A percentile compares a stretch with the other conserved stretches of the same genome.
Conservation (phyloP, 768 basidiomycete species). For the Panaeolus cyanescens region DNA sequence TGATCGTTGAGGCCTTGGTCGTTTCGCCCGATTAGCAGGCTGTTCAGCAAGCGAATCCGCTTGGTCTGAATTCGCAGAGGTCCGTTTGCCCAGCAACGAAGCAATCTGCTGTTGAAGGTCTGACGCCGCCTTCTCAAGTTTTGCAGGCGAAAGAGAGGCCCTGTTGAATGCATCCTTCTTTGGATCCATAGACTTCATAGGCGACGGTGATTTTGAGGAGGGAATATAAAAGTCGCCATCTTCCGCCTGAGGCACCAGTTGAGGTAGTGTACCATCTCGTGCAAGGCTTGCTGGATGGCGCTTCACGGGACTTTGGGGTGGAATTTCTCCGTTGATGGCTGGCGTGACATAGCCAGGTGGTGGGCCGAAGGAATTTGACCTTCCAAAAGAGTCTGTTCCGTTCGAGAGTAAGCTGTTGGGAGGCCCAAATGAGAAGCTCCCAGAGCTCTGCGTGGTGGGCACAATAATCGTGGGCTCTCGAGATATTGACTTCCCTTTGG, state of each 20-base stretch:
- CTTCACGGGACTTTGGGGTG: neutral
- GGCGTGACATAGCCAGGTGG: neutral
- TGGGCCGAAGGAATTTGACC: neutral
- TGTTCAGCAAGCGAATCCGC: conserved; percentile 8
- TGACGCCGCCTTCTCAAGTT: conserved; percentile 49
- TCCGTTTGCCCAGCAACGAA: conserved; percentile 69
- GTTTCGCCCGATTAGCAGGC: conserved; percentile 24
- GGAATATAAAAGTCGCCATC: conserved; percentile 37
- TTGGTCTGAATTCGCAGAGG: conserved; percentile 42
- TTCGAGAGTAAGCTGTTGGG: neutral
- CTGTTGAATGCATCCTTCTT: conserved; percentile 14
- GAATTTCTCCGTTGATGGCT: neutral
- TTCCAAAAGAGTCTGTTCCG: neutral
- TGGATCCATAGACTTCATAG: conserved; percentile 44
- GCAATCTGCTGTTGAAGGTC: conserved; percentile 71
- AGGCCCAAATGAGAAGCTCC: neutral
- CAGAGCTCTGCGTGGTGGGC: neutral
- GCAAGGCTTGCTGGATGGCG: neutral
- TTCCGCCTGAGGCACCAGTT: neutral
- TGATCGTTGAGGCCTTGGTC: conserved; percentile 37
- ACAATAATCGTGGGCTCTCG: neutral
- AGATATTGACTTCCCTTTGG: neutral
- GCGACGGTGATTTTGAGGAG: conserved; percentile 60
- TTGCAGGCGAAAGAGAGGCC: conserved; percentile 39
- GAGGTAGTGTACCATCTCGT: neutral